phyloP scores from a whole-genome alignment of 1,284 basidiomycete species.

The Erythrobasidium hasegawianum region DNA sequence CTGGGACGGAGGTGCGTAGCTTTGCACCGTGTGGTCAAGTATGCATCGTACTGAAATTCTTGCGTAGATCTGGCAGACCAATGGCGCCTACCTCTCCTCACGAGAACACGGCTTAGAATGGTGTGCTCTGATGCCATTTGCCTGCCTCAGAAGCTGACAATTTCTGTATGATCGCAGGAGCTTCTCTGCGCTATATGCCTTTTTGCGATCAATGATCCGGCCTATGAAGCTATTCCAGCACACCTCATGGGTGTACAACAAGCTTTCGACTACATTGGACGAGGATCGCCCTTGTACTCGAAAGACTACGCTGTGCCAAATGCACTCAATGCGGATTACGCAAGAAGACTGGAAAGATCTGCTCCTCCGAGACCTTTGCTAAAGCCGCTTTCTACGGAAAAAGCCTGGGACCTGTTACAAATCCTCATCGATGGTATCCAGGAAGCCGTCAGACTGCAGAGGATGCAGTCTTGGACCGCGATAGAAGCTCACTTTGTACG shows the following conservation, averaged over 20 bases:
- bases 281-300: not conserved
- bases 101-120: constrained; percentile 7
- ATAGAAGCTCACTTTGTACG: constrained; percentile 23
- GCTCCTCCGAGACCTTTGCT: constrained; percentile 27
- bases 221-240: constrained; percentile 6
- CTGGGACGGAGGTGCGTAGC: constrained; percentile 16
- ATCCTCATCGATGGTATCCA: constrained; percentile 3
- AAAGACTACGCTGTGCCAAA: not conserved
- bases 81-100: constrained; percentile 13
- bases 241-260: constrained; percentile 12
- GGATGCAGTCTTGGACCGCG: not conserved
- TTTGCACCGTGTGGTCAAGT: not conserved
- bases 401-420: not conserved
- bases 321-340: constrained; percentile 19
- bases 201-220: constrained; percentile 11
- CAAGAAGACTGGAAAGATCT: constrained; percentile 8
- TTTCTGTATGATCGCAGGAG: not conserved
- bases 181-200: constrained; percentile 29
- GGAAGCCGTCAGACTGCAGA: constrained; percentile 12
- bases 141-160: not conserved
- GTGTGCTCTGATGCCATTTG: constrained; percentile 3
- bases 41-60: no score
- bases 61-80: constrained; percentile 9
- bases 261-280: constrained; percentile 3
- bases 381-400: not conserved